Evolutionary conservation across 2,329 filamentous ascomycete genomes (phyloP), one percentile per base, ranked within the genome.

Genomic region (Lachnellula arida): DNA sequence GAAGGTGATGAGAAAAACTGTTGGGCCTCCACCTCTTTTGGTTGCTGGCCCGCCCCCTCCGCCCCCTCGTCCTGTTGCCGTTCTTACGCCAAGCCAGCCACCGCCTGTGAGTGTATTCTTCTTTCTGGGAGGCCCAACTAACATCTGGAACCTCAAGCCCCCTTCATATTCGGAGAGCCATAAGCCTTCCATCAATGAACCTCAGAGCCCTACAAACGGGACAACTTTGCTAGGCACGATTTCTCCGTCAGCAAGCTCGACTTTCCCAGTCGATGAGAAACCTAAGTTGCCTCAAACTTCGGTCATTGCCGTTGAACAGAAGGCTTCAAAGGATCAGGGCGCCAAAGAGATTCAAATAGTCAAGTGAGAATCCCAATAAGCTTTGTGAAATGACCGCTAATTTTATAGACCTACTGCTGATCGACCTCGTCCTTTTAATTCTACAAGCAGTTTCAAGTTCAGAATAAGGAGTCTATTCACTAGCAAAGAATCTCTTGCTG

Each of bases 401-500:
- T 23, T 12, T 12, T 17, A 11, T 28, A 67, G 65, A 22, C 35
- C 58, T 11, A 25, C 34, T 44, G 12, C 25, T 47, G 47, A 53
- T 32, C 56, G 60, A 28, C 57, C 58, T 39, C 61, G 49, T 32
- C 61, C 67, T 7, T 67, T 68, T 40, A 62, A 56, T 14, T 57
- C 61, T 5, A 51, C 63, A 14, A 59, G 55, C 40, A 44, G 55
- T 7, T 35, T 67, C 17, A 50, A 52, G 6, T 65, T 66, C 47
- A 67, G 62, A 46, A 32, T 67, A 19, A 65, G 57, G 50, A 63
- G 50, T 22, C 34, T 67, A 5, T 67, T 68, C 56, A 53, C 62
- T 47, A 66, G 62, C 51, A 67, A 66, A 51, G 39, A 61, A 15
- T 66, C 65, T 17, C 65, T 67, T 32, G 65, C 65, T 43, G 35